Base-by-base conservation (phyloP, 2,329 filamentous ascomycete genomes). In the Metarhizium robertsii region DNA sequence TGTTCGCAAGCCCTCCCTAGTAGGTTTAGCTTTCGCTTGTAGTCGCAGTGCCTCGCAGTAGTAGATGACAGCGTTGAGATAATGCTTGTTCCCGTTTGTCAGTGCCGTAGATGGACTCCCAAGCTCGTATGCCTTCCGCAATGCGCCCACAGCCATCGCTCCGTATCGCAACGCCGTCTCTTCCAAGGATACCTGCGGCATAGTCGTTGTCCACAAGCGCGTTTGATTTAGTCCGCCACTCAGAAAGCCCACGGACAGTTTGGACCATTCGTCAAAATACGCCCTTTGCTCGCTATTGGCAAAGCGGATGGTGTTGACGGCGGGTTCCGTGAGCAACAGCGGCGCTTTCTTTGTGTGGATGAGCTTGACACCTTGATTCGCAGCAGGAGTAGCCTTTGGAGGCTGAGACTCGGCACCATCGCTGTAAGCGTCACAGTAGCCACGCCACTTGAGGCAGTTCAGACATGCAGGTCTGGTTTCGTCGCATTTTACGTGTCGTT, bases 401-500 rank as follows among this genome's bases (percentile, higher is more conserved):
- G 61, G 53, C 29, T 53, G 57, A 34, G 59, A 50, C 10, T 50
- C 42, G 16, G 49, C 13, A 2, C 53, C 50, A 34, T 66, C 66
- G 7, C 57, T 53, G 48, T 72, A 74, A 11, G 68, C 65, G 32
- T 71, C 67, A 50, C 72, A 73, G 53, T 70, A 67, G n/a, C 71
- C 71, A 52, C 66, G 64, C 67, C 71, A 74, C 61, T 71, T 73
- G 55, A 73, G 62, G 55, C 72, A 74, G 50, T 73, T 74, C 38
- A 70, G 64, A 57, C 72, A 74, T 5, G 69, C 66, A 18, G 72
- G 72, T 42, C 69, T 69, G 29, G 70, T 69, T 60, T 74, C 72
- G 51, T 74, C 72, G 55, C 72, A 74, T 60, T 74, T 74, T 42
- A 74, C 68, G 58, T 74, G 72, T 20, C 72, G 71, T 53, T 72